Percentiles rank a stretch among this genome's conserved stretches.
Evolutionary conservation across 2,329 filamentous ascomycete genomes (phyloP).

Genomic region (Nakataea oryzae): DNA sequence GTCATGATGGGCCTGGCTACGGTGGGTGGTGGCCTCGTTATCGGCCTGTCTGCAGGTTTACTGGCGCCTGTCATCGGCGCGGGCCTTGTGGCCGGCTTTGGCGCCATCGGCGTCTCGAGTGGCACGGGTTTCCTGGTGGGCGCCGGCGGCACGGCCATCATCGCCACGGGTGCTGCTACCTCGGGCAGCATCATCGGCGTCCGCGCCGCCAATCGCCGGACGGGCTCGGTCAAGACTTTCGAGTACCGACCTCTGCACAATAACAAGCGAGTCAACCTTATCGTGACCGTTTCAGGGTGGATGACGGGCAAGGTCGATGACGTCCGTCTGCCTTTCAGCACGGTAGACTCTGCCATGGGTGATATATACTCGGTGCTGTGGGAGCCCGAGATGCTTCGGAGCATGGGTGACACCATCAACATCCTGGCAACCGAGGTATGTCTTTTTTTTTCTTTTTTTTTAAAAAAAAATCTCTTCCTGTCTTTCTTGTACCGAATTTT

Average conservation of each 20-base stretch:
- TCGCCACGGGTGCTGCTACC: constrained; percentile 79
- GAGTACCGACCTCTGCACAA: constrained; percentile 96
- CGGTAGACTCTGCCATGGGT: constrained; percentile 94
- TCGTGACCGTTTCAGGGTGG: constrained; percentile 93
- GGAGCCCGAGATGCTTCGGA: constrained; percentile 96
- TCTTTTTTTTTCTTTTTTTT: constrained; percentile 13
- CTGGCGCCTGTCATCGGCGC: constrained; percentile 90
- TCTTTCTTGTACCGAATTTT: not conserved
- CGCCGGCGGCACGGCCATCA: constrained; percentile 84
- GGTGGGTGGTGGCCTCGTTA: constrained; percentile 88
- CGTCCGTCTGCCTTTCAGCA: constrained; percentile 89
- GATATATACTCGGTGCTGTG: constrained; percentile 95
- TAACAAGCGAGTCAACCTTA: constrained; percentile 93
- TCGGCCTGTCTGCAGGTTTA: constrained; percentile 85
- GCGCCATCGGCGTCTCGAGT: constrained; percentile 89
- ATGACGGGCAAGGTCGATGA: constrained; percentile 98
- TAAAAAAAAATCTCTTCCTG: too few species aligned
- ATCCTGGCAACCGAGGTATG: constrained; percentile 91
- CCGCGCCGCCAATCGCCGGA: constrained; percentile 76
- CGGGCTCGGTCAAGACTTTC: constrained; percentile 88
- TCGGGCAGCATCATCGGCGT: constrained; percentile 82
- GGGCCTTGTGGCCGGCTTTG: constrained; percentile 87
- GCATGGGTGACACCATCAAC: constrained; percentile 97
- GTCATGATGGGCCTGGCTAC: constrained; percentile 96
- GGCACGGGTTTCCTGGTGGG: constrained; percentile 89